These are phyloP conservation scores for Teunomyces stri DNA, from an alignment of 805 yeast genomes.

Conservation along the genomic window DNA sequence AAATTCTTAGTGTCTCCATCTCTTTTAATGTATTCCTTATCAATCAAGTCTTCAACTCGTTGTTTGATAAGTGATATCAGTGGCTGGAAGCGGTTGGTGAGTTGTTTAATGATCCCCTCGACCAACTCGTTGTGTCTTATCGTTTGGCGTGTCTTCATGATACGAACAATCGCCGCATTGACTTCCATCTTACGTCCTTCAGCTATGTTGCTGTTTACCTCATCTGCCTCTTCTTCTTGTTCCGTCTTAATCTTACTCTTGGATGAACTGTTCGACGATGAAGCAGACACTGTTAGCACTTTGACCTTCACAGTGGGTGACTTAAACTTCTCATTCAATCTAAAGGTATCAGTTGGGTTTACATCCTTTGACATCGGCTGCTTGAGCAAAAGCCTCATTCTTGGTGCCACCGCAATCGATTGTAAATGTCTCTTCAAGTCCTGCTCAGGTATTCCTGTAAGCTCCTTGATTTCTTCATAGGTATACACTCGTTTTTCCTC, in stretches of 20 bases:
- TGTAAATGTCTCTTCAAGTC: slow-evolving; percentile 78
- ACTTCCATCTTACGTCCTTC: slow-evolving; percentile 65
- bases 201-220: slow-evolving; percentile 54
- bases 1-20: slow-evolving; percentile 56
- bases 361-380: slow-evolving; percentile 74
- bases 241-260: slow-evolving; percentile 36
- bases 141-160: slow-evolving; percentile 74
- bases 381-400: slow-evolving; percentile 71
- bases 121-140: slow-evolving; percentile 63
- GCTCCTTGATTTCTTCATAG: slow-evolving; percentile 56
- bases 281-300: slow-evolving; percentile 63
- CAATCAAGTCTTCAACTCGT: slow-evolving; percentile 71
- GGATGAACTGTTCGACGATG: slow-evolving; percentile 15
- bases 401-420: slow-evolving; percentile 81
- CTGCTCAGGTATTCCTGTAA: slow-evolving; percentile 67
- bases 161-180: slow-evolving; percentile 84
- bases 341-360: slow-evolving; percentile 58
- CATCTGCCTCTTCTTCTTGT: slow-evolving; percentile 50
- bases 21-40: slow-evolving; percentile 77
- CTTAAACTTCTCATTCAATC: slow-evolving; percentile 65
- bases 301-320: slow-evolving; percentile 69
- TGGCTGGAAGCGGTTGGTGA: slow-evolving; percentile 66
- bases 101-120: slow-evolving; percentile 60
- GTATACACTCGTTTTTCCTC: slow-evolving; percentile 56
- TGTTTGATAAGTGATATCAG: slow-evolving; percentile 64